A percentile compares a stretch with the other conserved stretches of the same genome.
Evolutionary conservation across 1,139 yeast genomes (phyloP).

Genomic region (Scheffersomyces cryptocercus): DNA sequence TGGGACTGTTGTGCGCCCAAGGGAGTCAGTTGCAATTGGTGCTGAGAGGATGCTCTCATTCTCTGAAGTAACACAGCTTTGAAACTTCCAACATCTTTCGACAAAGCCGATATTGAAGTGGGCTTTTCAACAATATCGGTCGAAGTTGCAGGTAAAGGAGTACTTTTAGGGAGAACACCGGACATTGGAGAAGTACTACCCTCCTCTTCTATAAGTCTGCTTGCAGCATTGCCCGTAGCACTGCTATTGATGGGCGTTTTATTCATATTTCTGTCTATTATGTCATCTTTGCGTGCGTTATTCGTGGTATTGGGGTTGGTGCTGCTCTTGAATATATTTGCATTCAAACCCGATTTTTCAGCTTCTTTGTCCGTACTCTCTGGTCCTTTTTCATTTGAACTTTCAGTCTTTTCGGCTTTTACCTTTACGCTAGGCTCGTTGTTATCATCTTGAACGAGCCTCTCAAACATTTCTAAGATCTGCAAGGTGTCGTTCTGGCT

Average conservation of each 20-base stretch:
- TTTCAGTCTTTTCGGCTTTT: no score
- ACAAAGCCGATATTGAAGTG: conserved; percentile 1
- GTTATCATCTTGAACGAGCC: conserved; percentile 10
- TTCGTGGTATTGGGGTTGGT: background rate
- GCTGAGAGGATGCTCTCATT: conserved; percentile 4
- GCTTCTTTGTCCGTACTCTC: conserved; percentile 2
- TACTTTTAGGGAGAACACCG: conserved; percentile 3
- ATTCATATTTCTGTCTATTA: conserved; percentile 5
- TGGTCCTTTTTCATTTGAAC: conserved; percentile 1
- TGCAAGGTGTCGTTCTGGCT: conserved; percentile 53
- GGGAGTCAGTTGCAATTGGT: conserved; percentile 1
- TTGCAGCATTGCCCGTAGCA: background rate
- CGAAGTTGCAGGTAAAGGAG: conserved; percentile 2
- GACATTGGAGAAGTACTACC: conserved; percentile 17
- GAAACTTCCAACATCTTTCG: conserved; percentile 10
- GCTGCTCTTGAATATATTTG: background rate
- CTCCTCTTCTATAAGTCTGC: conserved; percentile 8
- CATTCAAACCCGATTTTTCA: background rate
- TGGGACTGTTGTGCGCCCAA: conserved; percentile 1
- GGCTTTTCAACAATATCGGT: background rate
- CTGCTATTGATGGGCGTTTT: conserved; percentile 13
- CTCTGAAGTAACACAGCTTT: conserved; percentile 11
- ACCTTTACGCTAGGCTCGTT: background rate
- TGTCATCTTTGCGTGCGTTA: background rate
- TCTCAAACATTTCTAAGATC: conserved; percentile 49